Percentiles rank a stretch among this genome's conserved stretches.
Conservation (phyloP, 192 early-diverging fungal species). For the Haplosporangium gracile region DNA sequence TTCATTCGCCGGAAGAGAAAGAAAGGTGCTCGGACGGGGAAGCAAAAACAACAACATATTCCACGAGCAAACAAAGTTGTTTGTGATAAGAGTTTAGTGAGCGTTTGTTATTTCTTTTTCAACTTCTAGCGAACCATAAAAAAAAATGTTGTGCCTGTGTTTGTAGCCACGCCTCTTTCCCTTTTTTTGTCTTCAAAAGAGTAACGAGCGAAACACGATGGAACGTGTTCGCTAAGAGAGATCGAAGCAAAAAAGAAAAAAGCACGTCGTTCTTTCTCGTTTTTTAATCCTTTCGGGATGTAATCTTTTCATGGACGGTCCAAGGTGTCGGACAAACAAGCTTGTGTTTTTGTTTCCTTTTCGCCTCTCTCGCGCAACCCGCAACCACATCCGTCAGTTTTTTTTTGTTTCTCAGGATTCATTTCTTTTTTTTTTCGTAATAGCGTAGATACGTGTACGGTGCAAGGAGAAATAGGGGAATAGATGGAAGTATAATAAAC, state of each 20-base stretch:
- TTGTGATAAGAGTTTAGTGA: background rate
- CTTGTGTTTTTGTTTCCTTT: background rate
- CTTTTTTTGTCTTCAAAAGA: background rate
- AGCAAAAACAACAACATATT: conserved; percentile 1
- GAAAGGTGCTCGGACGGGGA: background rate
- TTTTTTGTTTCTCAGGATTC: background rate
- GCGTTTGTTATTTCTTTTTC: background rate
- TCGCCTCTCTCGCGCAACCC: no score
- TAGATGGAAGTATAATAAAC: no score
- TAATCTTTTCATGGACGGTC: background rate
- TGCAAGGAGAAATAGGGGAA: background rate
- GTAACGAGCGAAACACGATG: background rate
- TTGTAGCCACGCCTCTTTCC: background rate
- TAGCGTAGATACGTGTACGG: background rate
- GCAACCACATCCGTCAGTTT: background rate
- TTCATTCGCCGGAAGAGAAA: background rate
- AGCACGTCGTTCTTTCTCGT: background rate
- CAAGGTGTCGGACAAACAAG: background rate
- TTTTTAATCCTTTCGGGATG: background rate
- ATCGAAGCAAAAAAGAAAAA: background rate
- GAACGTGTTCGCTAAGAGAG: background rate
- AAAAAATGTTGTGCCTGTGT: background rate
- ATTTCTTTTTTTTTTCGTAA: background rate
- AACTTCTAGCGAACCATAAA: background rate
- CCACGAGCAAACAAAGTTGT: background rate